Evolutionary conservation across 78 protist species (phyloP).

Genomic region (Chrysochromulina tobinii): DNA sequence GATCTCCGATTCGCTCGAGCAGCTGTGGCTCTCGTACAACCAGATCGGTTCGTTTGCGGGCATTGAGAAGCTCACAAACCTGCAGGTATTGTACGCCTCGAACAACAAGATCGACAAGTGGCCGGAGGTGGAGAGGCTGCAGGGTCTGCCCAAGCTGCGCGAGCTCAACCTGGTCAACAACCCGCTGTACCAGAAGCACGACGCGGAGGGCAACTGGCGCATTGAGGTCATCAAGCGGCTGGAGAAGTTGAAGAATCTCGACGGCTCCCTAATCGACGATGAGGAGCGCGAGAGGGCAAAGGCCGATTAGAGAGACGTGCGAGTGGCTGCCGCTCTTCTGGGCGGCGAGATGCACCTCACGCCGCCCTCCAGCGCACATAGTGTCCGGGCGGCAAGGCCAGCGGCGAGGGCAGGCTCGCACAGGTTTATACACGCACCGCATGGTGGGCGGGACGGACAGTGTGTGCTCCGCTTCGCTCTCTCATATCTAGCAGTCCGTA

Average conservation of each 20-base stretch:
- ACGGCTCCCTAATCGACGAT: slow-evolving; percentile 18
- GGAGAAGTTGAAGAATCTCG: slow-evolving; percentile 1
- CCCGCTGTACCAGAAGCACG: background rate
- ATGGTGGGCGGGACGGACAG: too few species aligned
- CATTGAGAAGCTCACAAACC: slow-evolving; percentile 39
- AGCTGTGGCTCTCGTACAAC: slow-evolving; percentile 83
- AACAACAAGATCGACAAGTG: slow-evolving; percentile 54
- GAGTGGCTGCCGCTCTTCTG: too few species aligned
- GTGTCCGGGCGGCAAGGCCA: too few species aligned
- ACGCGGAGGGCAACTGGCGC: background rate
- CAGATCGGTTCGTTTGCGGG: slow-evolving; percentile 61
- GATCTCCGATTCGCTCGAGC: slow-evolving; percentile 54
- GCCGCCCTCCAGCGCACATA: too few species aligned
- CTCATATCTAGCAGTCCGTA: too few species aligned
- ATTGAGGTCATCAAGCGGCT: slow-evolving; percentile 30
- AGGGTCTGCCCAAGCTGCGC: slow-evolving; percentile 34
- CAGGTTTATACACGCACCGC: too few species aligned
- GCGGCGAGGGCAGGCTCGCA: too few species aligned
- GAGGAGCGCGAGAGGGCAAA: slow-evolving; percentile 26
- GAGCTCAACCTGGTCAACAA: slow-evolving; percentile 49
- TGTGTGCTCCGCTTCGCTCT: too few species aligned
- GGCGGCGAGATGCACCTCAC: too few species aligned
- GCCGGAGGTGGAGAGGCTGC: slow-evolving; percentile 44
- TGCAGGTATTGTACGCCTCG: slow-evolving; percentile 56
- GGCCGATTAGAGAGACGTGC: background rate